Evolutionary conservation across 2,329 filamentous ascomycete genomes (phyloP).

Genomic region (Fusarium staphyleae): DNA sequence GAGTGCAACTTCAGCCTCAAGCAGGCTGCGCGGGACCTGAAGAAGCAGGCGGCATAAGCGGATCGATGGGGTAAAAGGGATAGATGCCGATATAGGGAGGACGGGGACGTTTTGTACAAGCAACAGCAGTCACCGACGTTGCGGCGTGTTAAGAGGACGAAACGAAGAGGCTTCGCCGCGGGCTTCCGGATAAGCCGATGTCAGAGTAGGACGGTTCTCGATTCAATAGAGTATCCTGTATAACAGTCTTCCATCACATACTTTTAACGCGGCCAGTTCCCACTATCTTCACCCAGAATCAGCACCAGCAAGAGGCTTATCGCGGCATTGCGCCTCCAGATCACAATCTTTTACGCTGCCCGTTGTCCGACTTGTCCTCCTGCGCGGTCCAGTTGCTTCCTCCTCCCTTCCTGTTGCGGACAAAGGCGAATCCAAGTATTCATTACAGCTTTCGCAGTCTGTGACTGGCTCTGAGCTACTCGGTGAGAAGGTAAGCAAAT

Average conservation of each 20-base stretch:
- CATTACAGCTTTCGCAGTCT: constrained; percentile 30
- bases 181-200: constrained; percentile 38
- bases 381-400: constrained; percentile 21
- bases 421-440: constrained; percentile 31
- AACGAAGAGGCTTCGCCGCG: constrained; percentile 26
- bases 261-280: not conserved
- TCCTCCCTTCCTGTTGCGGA: constrained; percentile 36
- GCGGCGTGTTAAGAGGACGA: constrained; percentile 30
- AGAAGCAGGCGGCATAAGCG: constrained; percentile 56
- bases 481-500: constrained; percentile 20
- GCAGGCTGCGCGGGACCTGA: constrained; percentile 65
- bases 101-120: constrained; percentile 31
- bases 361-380: constrained; percentile 18
- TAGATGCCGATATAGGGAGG: constrained; percentile 6
- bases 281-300: not conserved
- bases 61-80: constrained; percentile 1
- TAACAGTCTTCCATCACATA: constrained; percentile 37
- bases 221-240: constrained; percentile 47
- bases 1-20: constrained; percentile 89
- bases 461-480: constrained; percentile 22
- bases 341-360: constrained; percentile 15
- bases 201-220: constrained; percentile 39
- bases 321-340: constrained; percentile 25
- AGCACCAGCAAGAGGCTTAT: constrained; percentile 10
- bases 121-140: constrained; percentile 38